phyloP scores from a whole-genome alignment of 2,329 filamentous ascomycete species.

The Basipetospora chlamydospora region DNA sequence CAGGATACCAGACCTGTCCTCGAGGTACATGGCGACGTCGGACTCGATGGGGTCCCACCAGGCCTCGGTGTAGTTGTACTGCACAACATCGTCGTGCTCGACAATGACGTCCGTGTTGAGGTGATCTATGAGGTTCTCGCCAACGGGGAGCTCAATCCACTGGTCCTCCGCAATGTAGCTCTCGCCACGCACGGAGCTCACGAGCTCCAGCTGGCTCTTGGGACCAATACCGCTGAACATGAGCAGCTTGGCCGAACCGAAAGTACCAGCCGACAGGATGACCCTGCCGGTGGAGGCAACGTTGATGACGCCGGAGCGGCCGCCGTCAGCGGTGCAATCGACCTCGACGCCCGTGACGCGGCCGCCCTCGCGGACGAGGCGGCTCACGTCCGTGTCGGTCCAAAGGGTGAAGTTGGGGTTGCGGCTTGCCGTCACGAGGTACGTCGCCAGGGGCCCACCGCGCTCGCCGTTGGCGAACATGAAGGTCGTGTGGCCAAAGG shows the following conservation, averaged over 20 bases:
- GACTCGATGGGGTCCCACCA: constrained; percentile 31
- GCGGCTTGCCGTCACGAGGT: constrained; percentile 46
- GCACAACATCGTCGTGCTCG: constrained; percentile 27
- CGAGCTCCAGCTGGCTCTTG: constrained; percentile 38
- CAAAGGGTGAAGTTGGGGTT: constrained; percentile 53
- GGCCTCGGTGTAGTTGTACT: constrained; percentile 53
- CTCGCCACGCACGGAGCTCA: constrained; percentile 30
- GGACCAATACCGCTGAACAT: constrained; percentile 56
- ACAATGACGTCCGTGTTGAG: constrained; percentile 34
- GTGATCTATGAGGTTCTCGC: constrained; percentile 44
- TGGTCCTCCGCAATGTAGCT: constrained; percentile 33
- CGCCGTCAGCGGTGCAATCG: constrained; percentile 34
- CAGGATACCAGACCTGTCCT: constrained; percentile 40
- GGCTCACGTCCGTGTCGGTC: constrained; percentile 50
- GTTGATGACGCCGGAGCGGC: constrained; percentile 44
- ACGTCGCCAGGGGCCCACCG: constrained; percentile 56
- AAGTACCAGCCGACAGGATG: constrained; percentile 52
- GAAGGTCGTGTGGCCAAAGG: constrained; percentile 48
- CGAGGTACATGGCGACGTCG: constrained; percentile 26
- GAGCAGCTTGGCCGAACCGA: constrained; percentile 55
- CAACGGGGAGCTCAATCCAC: constrained; percentile 46
- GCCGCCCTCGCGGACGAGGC: constrained; percentile 48
- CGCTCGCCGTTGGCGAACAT: constrained; percentile 54
- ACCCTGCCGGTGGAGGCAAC: constrained; percentile 50
- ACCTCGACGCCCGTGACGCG: constrained; percentile 54